Percentiles rank a stretch among this genome's conserved stretches.
These are phyloP conservation scores for Sclerotinia borealis DNA, from an alignment of 2,329 filamentous ascomycete species.

Conservation along the genomic window DNA sequence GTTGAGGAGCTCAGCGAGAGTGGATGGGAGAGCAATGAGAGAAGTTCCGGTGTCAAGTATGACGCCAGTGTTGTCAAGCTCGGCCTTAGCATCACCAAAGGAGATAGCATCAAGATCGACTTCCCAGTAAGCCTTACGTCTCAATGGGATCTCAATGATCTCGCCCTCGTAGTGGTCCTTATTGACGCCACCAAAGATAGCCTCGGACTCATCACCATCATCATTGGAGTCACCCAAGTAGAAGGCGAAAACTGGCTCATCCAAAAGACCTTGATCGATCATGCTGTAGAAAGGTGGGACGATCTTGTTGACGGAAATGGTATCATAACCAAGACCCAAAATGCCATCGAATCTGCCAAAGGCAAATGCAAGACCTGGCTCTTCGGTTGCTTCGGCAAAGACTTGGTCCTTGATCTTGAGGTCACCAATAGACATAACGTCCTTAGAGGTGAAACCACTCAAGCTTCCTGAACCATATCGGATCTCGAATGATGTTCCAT, in stretches of 20 bases:
- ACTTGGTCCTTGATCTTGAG: constrained; percentile 81
- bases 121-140: constrained; percentile 99
- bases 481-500: constrained; percentile 88
- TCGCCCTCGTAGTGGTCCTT: constrained; percentile 75
- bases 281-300: constrained; percentile 95
- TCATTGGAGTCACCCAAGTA: constrained; percentile 73
- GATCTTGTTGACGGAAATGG: constrained; percentile 94
- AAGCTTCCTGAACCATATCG: constrained; percentile 92
- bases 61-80: constrained; percentile 89
- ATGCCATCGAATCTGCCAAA: constrained; percentile 98
- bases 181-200: constrained; percentile 83
- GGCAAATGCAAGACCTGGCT: constrained; percentile 94
- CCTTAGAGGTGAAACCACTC: constrained; percentile 88
- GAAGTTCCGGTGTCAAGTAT: constrained; percentile 99
- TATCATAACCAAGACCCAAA: constrained; percentile 87
- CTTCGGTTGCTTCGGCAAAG: constrained; percentile 92
- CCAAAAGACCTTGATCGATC: constrained; percentile 81
- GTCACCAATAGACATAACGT: constrained; percentile 82
- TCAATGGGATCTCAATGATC: constrained; percentile 86
- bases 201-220: constrained; percentile 72
- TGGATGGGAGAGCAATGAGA: constrained; percentile 86
- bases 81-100: constrained; percentile 77
- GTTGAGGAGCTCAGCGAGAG: constrained; percentile 93
- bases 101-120: constrained; percentile 90
- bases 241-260: constrained; percentile 93